Evolutionary conservation across 1,284 basidiomycete genomes (phyloP), one percentile per base, ranked within the genome.

Genomic region (Rhodotorula sp.): DNA sequence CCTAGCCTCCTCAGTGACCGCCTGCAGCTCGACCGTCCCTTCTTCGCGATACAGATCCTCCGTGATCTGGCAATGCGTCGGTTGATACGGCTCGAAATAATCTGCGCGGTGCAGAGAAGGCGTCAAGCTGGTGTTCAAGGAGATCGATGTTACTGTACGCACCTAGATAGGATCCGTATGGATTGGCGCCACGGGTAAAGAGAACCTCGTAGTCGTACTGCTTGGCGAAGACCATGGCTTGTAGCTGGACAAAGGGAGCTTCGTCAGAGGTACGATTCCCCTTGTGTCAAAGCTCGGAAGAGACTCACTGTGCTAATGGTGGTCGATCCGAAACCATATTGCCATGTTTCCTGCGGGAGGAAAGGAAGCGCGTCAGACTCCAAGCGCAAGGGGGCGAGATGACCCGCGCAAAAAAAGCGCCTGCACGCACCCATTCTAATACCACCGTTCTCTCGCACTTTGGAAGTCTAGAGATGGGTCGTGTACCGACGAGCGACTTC

Each of bases 401-500:
- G 52, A 26, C 10, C 18, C 38, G 12, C 28, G 23, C 28, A 28
- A 28, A 28, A 28, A 43, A 31, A 16, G 31, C 21, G 23, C 49
- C 65, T 34, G 38, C 38, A 43, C 38, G 38, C 38, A 70, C 69
- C 69, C 69, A 70, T 34, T 67, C 65, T n/a, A 70, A 45, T 2
- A 70, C 34, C 62, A 70, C 34, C 10, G 65, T 67, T 23, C 69
- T 26, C 47, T 70, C 62, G 65, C 69, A 70, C 2, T 50, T 14
- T 28, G 61, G 64, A 47, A 67, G 49, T 14, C 38, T 12, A 38
- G 43, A 21, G 43, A 18, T 1, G 1, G 34, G 18, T 12, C 5
- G 58, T 60, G 64, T 66, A 16, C 64, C 59, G 14, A 60, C 59
- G 26, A 26, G 34, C 43, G 50, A 52, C 1, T 8, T 15, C 15